A percentile compares a stretch with the other conserved stretches of the same genome.
phyloP scores from a whole-genome alignment of 345 rosid species.

The Orychophragmus violaceus region DNA sequence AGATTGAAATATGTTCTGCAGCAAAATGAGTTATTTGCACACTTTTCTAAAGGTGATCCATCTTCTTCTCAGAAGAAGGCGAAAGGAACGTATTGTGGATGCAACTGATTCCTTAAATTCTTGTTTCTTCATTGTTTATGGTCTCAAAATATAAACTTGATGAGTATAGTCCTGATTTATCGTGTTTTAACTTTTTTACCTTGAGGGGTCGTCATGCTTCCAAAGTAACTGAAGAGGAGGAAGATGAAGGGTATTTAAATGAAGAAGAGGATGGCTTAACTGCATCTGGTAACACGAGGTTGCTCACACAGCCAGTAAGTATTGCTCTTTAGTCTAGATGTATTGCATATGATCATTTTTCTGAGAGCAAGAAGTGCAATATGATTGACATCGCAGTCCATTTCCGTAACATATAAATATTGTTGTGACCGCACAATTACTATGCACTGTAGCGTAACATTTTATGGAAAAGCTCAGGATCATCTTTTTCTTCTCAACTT shows the following conservation, averaged over 20 bases:
- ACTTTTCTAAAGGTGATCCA: too few relatives aligned
- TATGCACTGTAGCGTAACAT: neutral
- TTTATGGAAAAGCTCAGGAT: neutral
- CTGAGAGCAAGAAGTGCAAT: neutral
- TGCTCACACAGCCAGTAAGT: conserved; percentile 88
- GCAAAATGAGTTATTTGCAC: too few relatives aligned
- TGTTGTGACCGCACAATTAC: too few relatives aligned
- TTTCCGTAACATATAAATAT: too few relatives aligned
- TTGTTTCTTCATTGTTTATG: too few relatives aligned
- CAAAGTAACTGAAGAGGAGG: conserved; percentile 94
- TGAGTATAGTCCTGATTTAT: neutral
- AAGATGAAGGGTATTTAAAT: conserved; percentile 92
- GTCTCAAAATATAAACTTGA: neutral
- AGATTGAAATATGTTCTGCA: too few relatives aligned
- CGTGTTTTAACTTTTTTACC: neutral
- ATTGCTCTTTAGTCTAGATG: neutral
- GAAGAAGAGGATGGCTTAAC: conserved; percentile 86
- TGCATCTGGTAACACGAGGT: conserved; percentile 73
- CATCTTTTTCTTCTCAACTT: neutral
- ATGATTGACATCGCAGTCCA: too few relatives aligned
- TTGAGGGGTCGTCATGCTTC: conserved; percentile 96
- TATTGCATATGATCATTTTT: neutral
- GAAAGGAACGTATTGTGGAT: conserved; percentile 66
- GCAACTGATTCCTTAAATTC: neutral
- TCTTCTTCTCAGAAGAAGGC: conserved; percentile 63